Base-by-base conservation (phyloP, 371 early-diverging fungal genomes). In the Mucor sp. region DNA sequence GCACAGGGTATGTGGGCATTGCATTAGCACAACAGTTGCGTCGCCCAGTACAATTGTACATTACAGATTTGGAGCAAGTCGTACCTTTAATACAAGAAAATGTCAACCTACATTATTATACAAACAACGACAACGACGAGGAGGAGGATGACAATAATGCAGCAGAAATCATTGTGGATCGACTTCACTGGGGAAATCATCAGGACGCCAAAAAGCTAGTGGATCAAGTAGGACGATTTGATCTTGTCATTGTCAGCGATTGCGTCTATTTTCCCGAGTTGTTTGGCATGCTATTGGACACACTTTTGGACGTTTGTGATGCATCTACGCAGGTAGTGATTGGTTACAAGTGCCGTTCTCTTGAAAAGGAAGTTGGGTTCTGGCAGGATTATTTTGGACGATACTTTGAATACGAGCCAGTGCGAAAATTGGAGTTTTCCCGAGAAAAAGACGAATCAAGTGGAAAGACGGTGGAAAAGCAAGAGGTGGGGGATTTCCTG, bases 331-430 rank as follows among this genome's bases (percentile, higher is more conserved):
- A 66, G 43, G 73, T 86, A 11, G 74, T 88, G 25, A 82, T 88
- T 70, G 88, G 86, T 39, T 86, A 88, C 74, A 86, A 88, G 60
- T 83, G 85, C 32, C 81, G 88, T 6, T 81, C 84, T 19, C 59
- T 79, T 25, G 83, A 83, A 74, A 88, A 85, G 62, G 88, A 88
- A 75, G 68, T 70, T 19, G 86, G 85, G 2, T 88, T 88, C 60
- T 88, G 88, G 88, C 85, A 88, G 50, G 79, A 85, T 63, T 85
- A 81, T 57, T 81, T 88, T 74, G 88, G 88, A 15, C 71, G 85
- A 6, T 85, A 68, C 44, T 86, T 86, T 75, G 78, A 78, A 55
- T 83, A 86, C 50, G 85, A 85, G 53, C 86, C 85, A 15, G 85
- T 88, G 6, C 53, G 85, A 37, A 79, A 76, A 39, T 14, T 67